Conservation (phyloP, 495 filamentous ascomycete genomes). For the Echria macrotheca region DNA sequence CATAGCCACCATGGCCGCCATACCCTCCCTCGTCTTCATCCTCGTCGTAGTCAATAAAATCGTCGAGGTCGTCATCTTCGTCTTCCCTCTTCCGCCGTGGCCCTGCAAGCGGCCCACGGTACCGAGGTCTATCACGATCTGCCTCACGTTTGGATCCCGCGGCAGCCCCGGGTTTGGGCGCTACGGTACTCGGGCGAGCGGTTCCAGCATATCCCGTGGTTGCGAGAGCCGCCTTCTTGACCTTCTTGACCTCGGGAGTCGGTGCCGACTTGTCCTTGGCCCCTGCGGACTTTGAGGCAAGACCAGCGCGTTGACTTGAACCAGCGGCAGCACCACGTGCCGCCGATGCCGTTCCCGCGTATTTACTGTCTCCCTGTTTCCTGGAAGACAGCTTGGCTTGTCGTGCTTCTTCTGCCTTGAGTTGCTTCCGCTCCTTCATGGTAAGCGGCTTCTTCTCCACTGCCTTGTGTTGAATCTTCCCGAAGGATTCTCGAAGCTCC, state of each 20-base stretch:
- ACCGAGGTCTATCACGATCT: slow-evolving; percentile 20
- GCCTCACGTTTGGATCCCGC: slow-evolving; percentile 16
- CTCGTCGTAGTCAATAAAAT: slow-evolving; percentile 52
- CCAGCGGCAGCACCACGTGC: slow-evolving; percentile 14
- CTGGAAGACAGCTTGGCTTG: slow-evolving; percentile 14
- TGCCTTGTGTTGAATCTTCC: slow-evolving; percentile 53
- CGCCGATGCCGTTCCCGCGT: slow-evolving; percentile 15
- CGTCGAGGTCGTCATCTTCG: slow-evolving; percentile 49
- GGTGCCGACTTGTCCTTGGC: slow-evolving; percentile 17
- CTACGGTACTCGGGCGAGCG: slow-evolving; percentile 37
- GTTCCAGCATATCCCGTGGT: slow-evolving; percentile 55
- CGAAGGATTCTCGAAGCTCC: slow-evolving; percentile 39
- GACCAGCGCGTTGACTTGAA: slow-evolving; percentile 15
- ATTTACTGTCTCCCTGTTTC: slow-evolving; percentile 15
- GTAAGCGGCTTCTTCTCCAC: slow-evolving; percentile 37
- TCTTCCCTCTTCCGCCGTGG: slow-evolving; percentile 39
- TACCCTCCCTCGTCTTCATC: slow-evolving; percentile 39
- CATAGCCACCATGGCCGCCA: too few relatives aligned
- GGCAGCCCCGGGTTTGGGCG: slow-evolving; percentile 23
- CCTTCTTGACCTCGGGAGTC: slow-evolving; percentile 41
- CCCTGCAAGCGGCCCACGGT: slow-evolving; percentile 20
- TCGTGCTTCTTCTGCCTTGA: slow-evolving; percentile 32
- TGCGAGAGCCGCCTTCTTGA: slow-evolving; percentile 51
- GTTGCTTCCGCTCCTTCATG: slow-evolving; percentile 44
- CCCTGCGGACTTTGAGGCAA: slow-evolving; percentile 6